Base-by-base conservation (phyloP, 2,329 filamentous ascomycete species). In the Calonectria leucothoes region DNA sequence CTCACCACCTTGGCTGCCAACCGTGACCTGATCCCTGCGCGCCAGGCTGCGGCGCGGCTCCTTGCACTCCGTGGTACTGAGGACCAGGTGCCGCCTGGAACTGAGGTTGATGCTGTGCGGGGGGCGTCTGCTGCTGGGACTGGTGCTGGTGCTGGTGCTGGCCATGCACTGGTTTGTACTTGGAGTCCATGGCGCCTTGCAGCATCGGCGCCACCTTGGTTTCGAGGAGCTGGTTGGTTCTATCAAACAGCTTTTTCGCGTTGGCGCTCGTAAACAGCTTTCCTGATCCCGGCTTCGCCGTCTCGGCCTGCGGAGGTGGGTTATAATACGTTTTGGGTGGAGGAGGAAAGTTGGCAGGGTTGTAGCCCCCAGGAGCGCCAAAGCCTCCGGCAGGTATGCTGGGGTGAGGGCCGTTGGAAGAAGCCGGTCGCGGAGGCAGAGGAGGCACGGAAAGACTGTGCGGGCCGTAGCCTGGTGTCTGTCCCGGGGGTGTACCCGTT, bases 211-310 rank as follows among this genome's bases (percentile, higher is more conserved):
- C 83, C 55, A 84, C 73, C 39, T 78, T 83, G 59, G 77, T 83
- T 74, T 85, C 84, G 27, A 85, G 73, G 15, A 80, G 81, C 57
- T 83, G 79, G 29, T 81, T 81, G 31, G 83, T 84, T 77, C 82
- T 85, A 65, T 80, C 82, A 15, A 85, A 64, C 80, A 83, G 84
- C 68, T 82, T 83, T 70, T 82, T 79, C 1, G 82, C 84, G 23
- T 82, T 82, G 39, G 79, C 80, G 71, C 81, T 80, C 31, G 82
- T 81, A 59, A 85, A 83, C 17, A 84, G 75, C 37, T 80, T 81
- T 2, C 77, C 75, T 14, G 76, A 52, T 4, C 71, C 69, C 25
- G 76, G 79, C 14, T 74, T 73, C 33, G 79, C 75, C 51, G 77
- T 70, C 29, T 77, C 33, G 15, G 49, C 49, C 55, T 59, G 77